Evolutionary conservation across 805 yeast genomes (phyloP), one percentile per base, ranked within the genome.

Genomic region (Ogataea chonburiensis): DNA sequence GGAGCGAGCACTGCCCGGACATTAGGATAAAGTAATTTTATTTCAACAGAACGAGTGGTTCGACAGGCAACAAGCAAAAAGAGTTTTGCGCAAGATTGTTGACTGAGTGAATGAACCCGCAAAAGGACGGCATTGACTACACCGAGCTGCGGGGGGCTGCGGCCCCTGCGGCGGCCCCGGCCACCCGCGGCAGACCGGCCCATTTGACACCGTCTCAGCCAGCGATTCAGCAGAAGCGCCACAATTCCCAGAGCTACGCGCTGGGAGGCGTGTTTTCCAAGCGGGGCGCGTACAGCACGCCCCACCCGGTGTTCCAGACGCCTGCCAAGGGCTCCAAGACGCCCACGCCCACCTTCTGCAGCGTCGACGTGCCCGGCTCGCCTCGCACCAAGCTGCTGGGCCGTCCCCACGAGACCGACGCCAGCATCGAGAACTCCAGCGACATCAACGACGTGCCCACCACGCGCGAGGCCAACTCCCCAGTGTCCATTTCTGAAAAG

Each of bases 201-300:
- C 43, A 30, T 16, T 23, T 44, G 7, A 32, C 36, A 23, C 39
- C 49, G 18, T 28, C 35, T 10, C 52, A 45, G 31, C 54, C 55
- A n/a, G 38, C 56, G 20, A 39, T 37, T 12, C 57, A 52, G 22
- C 60, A 56, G 28, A 56, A 58, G 31, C 53, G 63, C 15, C 61
- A 55, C 17, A 52, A 51, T 24, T 56, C 61, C 6, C 61, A 56
- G 30, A 53, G 61, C 10, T 52, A 48, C 28, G 28, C 37, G 12
- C 14, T 36, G n/a, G 53, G 42, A 18, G 49, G 49, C 5, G 34
- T 27, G 12, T 30, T 47, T 8, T 37, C 53, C 5, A 57, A 56
- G 34, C 46, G 60, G 15, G 58, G 59, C 3, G 45, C 53, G 11
- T 27, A 27, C 13, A 11, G 10, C 18, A 17, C 23, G 11, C 24